Base-by-base conservation (phyloP, 2,329 filamentous ascomycete genomes). In the Tolypocladium ophioglossoides region DNA sequence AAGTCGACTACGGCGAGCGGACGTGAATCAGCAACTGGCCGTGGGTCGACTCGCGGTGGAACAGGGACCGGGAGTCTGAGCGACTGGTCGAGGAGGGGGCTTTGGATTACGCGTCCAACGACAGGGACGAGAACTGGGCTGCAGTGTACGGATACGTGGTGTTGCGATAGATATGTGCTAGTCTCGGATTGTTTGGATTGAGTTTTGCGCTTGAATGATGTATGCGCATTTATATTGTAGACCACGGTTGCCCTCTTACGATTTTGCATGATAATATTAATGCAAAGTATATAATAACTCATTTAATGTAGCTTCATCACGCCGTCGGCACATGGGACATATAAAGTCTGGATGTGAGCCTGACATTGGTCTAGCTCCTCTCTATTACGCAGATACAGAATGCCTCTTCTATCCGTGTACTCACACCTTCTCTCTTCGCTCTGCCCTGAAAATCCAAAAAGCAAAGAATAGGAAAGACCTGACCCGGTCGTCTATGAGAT, bases 11-110 rank as follows among this genome's bases (percentile, higher is more conserved):
- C 30, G 53, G 54, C 24, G 38, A 57, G 12, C 53, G 55, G 14
- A 50, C 22, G 22, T 52, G 52, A 16, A 47, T 52, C 22, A 61
- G 58, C 20, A 24, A 48, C 1, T 57, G 53, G 41, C 52, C 58
- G n/a, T 61, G 55, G 56, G 47, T 60, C 10, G 55, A 59, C 27
- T 46, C 55, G 11, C 38, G 30, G 4, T 57, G 54, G 34, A 61
- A 58, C 24, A 50, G 11, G 2, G 48, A 54, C 22, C 12, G 39
- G 4, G 51, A 57, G 40, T 54, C 54, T 41, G 34, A 35, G 4
- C 48, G 51, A 0, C n/a, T 55, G 30, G 20, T 58, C 12, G 16
- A 38, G 2, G 50, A 40, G 8, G 52, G 50, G 6, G 34, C 27
- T 12, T 14, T 49, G 10, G 32, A 52, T 27, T 10, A 9, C 3